phyloP scores from a whole-genome alignment of 129 eudicot genomes.

The sunflower (Helianthus annuus) region HanXRQr2.0-SUNRISE NC_035442.2:40057565-40058064 shows the following conservation, averaged over 20 bases:
- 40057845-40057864: conserved; percentile 39
- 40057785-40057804: conserved; percentile 33
- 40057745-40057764: conserved; percentile 5
- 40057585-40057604: conserved; percentile 92
- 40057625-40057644: conserved; percentile 73
- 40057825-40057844: conserved; percentile 49
- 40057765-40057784: conserved; percentile 25
- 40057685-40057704: conserved; percentile 56
- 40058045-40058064: conserved; percentile 19
- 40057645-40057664: conserved; percentile 63
- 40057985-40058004: conserved; percentile 29
- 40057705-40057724: conserved; percentile 59
- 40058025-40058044: conserved; percentile 7
- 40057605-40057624: conserved; percentile 88
- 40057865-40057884: background rate
- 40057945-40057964: conserved; percentile 26
- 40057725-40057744: conserved; percentile 45
- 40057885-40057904: background rate
- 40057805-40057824: conserved; percentile 57
- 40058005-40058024: conserved; percentile 1
- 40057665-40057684: conserved; percentile 91
- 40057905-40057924: conserved; percentile 2
- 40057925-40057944: conserved; percentile 24
- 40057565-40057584: conserved; percentile 78
- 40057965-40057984: conserved; percentile 38